phyloP scores from a whole-genome alignment of 140 eudicot species.

The Bidens hawaiensis region DNA sequence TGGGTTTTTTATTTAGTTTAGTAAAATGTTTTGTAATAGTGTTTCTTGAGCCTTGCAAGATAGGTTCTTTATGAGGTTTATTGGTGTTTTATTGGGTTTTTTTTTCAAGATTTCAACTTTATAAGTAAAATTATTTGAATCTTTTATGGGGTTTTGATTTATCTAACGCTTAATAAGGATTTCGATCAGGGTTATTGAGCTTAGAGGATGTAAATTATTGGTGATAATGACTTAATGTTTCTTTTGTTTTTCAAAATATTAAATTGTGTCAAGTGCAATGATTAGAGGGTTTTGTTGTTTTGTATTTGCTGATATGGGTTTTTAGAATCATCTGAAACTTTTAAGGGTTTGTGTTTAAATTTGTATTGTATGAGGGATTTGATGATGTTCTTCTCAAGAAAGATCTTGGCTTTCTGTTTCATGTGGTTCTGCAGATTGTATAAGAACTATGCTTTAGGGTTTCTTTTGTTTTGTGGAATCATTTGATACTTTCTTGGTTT shows the following conservation, averaged over 20 bases:
- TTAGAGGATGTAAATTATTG: conserved; percentile 10
- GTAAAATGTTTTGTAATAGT: background rate
- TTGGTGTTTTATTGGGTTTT: too few relatives aligned
- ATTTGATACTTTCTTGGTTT: background rate
- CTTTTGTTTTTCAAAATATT: background rate
- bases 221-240: conserved; percentile 10
- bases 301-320: conserved; percentile 7
- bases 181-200: conserved; percentile 2
- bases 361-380: conserved; percentile 2
- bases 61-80: background rate
- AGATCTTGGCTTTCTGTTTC: conserved; percentile 1
- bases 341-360: background rate
- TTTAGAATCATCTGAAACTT: background rate
- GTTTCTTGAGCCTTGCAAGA: background rate
- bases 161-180: background rate
- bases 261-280: background rate
- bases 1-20: background rate
- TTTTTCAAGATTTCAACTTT: too few relatives aligned
- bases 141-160: background rate
- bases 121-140: background rate
- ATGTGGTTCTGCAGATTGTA: background rate
- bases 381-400: background rate
- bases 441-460: background rate
- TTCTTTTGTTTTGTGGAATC: background rate
- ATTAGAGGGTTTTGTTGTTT: conserved; percentile 8